Conservation (phyloP, 177 flowering plant genomes). For the Vitis hybrid region DNA sequence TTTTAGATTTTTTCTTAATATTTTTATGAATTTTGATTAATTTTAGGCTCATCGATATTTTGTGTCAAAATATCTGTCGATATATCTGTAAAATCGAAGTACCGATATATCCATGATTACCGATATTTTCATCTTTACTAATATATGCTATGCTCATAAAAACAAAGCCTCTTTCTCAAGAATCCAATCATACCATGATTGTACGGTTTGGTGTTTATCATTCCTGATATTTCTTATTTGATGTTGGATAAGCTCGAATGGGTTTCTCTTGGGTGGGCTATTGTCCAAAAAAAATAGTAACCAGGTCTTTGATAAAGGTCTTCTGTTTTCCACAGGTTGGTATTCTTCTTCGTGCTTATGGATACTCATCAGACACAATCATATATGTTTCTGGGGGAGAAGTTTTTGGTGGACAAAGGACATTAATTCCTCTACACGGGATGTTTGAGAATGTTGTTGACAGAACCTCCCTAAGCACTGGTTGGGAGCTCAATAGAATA, state of each 20-base stretch:
- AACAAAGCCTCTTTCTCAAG: too few species aligned
- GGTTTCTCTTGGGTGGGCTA: neutral
- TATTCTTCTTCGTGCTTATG: slow-evolving; percentile 89
- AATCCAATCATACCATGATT: too few species aligned
- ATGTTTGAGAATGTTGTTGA: slow-evolving; percentile 97
- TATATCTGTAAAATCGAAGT: too few species aligned
- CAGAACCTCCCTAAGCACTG: slow-evolving; percentile 71
- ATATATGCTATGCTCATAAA: too few species aligned
- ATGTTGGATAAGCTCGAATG: neutral
- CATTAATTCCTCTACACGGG: slow-evolving; percentile 76
- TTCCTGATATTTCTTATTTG: too few species aligned
- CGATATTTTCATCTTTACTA: too few species aligned
- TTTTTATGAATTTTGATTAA: too few species aligned
- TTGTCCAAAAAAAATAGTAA: neutral
- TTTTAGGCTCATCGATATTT: too few species aligned
- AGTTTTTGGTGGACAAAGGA: slow-evolving; percentile 90
- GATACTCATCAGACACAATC: slow-evolving; percentile 80
- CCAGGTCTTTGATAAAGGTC: neutral
- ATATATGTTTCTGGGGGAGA: slow-evolving; percentile 93
- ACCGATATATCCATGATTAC: too few species aligned
- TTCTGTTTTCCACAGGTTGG: slow-evolving; percentile 60
- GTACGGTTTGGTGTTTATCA: too few species aligned
- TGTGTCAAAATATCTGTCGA: too few species aligned
- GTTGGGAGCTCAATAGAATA: slow-evolving; percentile 60
- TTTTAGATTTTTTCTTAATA: too few species aligned